These are phyloP conservation scores for Ceratobasidium sp. DNA, from an alignment of 1,284 basidiomycete species.

Conservation along the genomic window DNA sequence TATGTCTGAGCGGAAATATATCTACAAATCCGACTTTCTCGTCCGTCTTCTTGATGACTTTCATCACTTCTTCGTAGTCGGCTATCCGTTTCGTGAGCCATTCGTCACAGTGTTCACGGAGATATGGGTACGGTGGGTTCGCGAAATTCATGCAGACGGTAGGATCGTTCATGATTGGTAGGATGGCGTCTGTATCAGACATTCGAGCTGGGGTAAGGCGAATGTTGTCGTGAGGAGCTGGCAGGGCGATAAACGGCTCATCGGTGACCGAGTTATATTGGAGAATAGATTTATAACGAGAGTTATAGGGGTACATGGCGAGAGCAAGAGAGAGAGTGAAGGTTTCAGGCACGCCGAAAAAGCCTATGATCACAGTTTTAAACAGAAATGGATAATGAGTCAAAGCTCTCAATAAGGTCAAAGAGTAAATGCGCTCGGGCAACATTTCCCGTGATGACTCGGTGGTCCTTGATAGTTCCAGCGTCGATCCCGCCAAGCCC, in stretches of 20 bases:
- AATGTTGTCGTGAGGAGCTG: conserved; percentile 47
- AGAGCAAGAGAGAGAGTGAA: neutral
- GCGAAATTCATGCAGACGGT: conserved; percentile 45
- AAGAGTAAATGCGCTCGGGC: neutral
- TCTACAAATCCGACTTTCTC: conserved; percentile 32
- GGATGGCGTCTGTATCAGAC: conserved; percentile 40
- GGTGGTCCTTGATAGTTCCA: conserved; percentile 33
- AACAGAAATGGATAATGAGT: neutral
- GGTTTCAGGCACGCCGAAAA: neutral
- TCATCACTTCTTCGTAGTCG: conserved; percentile 34
- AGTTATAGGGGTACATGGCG: conserved; percentile 35
- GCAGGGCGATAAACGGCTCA: conserved; percentile 49
- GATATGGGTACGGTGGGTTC: conserved; percentile 48
- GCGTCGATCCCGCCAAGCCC: neutral
- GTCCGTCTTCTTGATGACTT: conserved; percentile 21
- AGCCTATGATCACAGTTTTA: neutral
- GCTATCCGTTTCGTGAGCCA: conserved; percentile 37
- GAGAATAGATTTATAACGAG: conserved; percentile 20
- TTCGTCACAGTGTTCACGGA: conserved; percentile 42
- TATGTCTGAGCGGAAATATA: conserved; percentile 47
- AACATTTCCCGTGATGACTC: neutral
- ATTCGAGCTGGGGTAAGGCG: conserved; percentile 48
- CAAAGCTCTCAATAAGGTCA: neutral
- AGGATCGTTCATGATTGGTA: conserved; percentile 46
- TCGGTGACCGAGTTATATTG: conserved; percentile 45